Conservation (phyloP, 2,329 filamentous ascomycete genomes). For the Colletotrichum zoysiae region DNA sequence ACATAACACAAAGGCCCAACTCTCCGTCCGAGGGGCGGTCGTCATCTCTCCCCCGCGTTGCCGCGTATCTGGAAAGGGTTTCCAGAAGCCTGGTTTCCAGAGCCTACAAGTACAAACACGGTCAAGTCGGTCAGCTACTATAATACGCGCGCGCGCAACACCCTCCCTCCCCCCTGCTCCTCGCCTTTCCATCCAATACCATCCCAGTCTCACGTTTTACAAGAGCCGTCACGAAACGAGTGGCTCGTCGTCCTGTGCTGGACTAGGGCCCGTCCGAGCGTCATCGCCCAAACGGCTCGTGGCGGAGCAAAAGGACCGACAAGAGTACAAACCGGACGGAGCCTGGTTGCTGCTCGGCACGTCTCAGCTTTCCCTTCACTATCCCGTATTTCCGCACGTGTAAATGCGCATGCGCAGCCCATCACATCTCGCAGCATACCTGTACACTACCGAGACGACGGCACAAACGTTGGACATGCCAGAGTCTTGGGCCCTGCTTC, state of each 20-base stretch:
- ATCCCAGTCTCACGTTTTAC: constrained; percentile 30
- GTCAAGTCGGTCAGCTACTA: too few relatives aligned
- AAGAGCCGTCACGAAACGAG: constrained; percentile 25
- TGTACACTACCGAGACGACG: neutral
- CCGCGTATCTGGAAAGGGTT: too few relatives aligned
- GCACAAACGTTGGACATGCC: constrained; percentile 2
- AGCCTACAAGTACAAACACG: too few relatives aligned
- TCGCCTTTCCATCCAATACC: neutral
- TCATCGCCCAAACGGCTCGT: neutral
- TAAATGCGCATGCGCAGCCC: neutral
- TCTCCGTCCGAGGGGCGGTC: too few relatives aligned
- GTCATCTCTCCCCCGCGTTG: too few relatives aligned
- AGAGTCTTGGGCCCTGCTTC: constrained; percentile 29
- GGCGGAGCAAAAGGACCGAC: neutral
- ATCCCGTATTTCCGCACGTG: neutral
- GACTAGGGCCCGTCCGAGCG: constrained; percentile 19
- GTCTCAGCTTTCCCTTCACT: constrained; percentile 19
- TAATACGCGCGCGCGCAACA: neutral
- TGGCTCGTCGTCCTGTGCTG: constrained; percentile 5
- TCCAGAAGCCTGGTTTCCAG: too few relatives aligned
- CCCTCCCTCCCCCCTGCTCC: neutral
- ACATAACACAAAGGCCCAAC: too few relatives aligned
- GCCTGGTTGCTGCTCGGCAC: neutral
- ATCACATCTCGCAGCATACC: neutral
- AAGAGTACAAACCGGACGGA: neutral